These are phyloP conservation scores for Candida sp. DNA, from an alignment of 1,139 yeast genomes.

Conservation along the genomic window DNA sequence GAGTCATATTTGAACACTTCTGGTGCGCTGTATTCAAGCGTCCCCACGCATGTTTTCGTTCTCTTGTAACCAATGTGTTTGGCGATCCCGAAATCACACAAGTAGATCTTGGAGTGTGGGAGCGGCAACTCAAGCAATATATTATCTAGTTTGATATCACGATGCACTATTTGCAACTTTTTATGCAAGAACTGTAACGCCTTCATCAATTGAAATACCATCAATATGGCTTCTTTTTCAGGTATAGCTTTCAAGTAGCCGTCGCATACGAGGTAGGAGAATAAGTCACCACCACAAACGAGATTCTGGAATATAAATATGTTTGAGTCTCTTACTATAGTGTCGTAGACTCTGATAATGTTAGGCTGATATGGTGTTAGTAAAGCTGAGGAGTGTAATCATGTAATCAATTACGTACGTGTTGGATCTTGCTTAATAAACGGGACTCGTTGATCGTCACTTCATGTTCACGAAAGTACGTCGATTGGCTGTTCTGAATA, in stretches of 20 bases:
- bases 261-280: conserved; percentile 58
- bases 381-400: not conserved
- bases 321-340: conserved; percentile 36
- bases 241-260: conserved; percentile 43
- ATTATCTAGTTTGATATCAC: conserved; percentile 53
- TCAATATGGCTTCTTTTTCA: conserved; percentile 57
- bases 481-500: conserved; percentile 26
- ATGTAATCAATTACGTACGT: conserved; percentile 32
- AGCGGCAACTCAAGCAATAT: conserved; percentile 55
- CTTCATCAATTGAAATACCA: conserved; percentile 57
- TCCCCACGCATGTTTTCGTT: conserved; percentile 64
- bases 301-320: conserved; percentile 56
- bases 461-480: conserved; percentile 24
- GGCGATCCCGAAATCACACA: conserved; percentile 76
- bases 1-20: conserved; percentile 33
- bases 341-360: conserved; percentile 45
- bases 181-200: conserved; percentile 60
- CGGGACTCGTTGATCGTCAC: conserved; percentile 35
- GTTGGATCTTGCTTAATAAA: conserved; percentile 38
- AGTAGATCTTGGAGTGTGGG: conserved; percentile 52
- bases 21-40: conserved; percentile 73
- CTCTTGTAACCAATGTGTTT: conserved; percentile 34
- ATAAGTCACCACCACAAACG: conserved; percentile 67
- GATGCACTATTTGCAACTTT: conserved; percentile 19
- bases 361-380: conserved; percentile 37